Base-by-base conservation (phyloP, 257 asterid genomes). In the Henckelia pumila region DNA sequence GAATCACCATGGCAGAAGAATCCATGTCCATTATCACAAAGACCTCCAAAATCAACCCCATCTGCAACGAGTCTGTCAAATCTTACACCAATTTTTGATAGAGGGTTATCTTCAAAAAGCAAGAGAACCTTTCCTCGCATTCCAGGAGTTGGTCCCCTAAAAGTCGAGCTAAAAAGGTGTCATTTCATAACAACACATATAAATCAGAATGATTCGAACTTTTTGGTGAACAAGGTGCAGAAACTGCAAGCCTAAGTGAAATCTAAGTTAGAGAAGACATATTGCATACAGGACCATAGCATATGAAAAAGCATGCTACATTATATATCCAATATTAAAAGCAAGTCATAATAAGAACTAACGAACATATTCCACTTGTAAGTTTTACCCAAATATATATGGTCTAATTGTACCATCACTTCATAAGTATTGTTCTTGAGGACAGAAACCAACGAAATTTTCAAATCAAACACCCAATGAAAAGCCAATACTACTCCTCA, bases 41-140 rank as follows among this genome's bases (percentile, higher is more conserved):
- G 90, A 65, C 96, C 96, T 58, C 96, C 99, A 14, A 93, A 80
- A 80, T 93, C 95, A 74, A 85, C 91, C 56, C 99, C 99, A 67
- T 91, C 96, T 68, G 83, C 85, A 76, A 93, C 63, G 26, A 84
- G 76, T 75, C 83, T 85, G 82, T 93, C 97, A 77, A 93, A 93
- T 81, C 84, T 78, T 65, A 93, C 91, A 28, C 99, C 99, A 75
- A 93, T 83, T 81, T 93, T 93, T 20, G 97, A 84, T 52, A 69
- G 56, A 55, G 94, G 88, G 70, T 93, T 93, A 60, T 84, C 87
- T 79, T 85, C 97, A 75, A 93, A 93, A 33, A 92, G 82, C 75
- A 93, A 74, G 68, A 86, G 64, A 73, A 88, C 91, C 84, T 84
- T 85, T 70, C 99, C 99, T 59, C 89, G 80, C 84, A 80, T 81